A percentile compares a stretch with the other conserved stretches of the same genome.
These are phyloP conservation scores for Boletus subcaerulescens DNA, from an alignment of 768 basidiomycete species.

Conservation along the genomic window DNA sequence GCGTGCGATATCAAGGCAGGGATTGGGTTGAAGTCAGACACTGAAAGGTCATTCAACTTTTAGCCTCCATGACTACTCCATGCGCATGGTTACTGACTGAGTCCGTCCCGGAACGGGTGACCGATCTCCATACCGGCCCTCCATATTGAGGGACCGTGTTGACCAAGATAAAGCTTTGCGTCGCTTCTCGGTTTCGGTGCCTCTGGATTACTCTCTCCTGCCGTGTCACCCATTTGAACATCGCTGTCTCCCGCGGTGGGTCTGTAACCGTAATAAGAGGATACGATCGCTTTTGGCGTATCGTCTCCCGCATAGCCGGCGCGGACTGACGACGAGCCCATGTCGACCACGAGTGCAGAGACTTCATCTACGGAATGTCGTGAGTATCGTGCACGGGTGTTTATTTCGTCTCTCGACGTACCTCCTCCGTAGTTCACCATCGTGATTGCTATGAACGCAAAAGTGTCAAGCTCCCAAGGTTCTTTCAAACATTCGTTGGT, in stretches of 20 bases:
- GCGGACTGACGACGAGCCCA: constrained; percentile 85
- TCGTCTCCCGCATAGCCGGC: constrained; percentile 99
- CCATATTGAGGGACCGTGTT: constrained; percentile 89
- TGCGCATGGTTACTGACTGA: constrained; percentile 54
- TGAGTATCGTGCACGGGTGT: neutral
- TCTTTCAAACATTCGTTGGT: neutral
- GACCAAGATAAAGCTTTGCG: constrained; percentile 75
- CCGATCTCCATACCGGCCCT: constrained; percentile 83
- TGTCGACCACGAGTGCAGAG: constrained; percentile 93
- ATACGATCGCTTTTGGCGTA: constrained; percentile 87
- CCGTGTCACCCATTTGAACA: constrained; percentile 41
- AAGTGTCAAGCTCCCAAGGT: neutral
- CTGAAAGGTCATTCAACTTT: constrained; percentile 34
- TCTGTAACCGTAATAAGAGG: constrained; percentile 83
- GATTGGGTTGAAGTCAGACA: constrained; percentile 75
- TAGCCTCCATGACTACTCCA: neutral
- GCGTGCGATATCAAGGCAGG: constrained; percentile 72
- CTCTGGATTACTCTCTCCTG: constrained; percentile 31
- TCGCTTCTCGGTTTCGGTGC: constrained; percentile 38
- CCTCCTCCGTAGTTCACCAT: constrained; percentile 92
- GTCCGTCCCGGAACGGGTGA: constrained; percentile 80
- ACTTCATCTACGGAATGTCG: constrained; percentile 73
- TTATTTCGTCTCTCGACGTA: constrained; percentile 32
- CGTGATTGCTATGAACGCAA: constrained; percentile 1
- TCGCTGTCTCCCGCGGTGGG: constrained; percentile 33